Evolutionary conservation across 192 early-diverging fungal species (phyloP).

Genomic region (Gigaspora rosea): DNA sequence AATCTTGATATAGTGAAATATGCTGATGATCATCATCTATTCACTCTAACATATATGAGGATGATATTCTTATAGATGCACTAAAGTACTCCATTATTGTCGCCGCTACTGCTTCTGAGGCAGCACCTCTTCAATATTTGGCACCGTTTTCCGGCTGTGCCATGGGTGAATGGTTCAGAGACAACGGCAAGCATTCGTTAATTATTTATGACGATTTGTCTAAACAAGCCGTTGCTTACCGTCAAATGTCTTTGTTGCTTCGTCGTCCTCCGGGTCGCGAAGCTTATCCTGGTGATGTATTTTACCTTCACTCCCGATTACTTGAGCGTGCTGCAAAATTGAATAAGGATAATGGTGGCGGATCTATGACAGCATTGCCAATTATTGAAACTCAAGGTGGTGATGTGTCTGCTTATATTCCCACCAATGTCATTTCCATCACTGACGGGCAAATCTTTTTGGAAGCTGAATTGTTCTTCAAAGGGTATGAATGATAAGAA

Average conservation of each 20-base stretch:
- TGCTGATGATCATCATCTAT: not conserved
- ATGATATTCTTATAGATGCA: constrained; percentile 60
- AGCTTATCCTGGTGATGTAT: constrained; percentile 99
- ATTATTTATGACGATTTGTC: constrained; percentile 99
- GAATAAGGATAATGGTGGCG: constrained; percentile 93
- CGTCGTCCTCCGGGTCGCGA: constrained; percentile 99
- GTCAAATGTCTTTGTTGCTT: constrained; percentile 99
- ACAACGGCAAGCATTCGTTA: constrained; percentile 97
- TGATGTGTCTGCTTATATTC: constrained; percentile 99
- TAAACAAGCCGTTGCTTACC: constrained; percentile 99
- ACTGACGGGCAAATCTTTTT: constrained; percentile 99
- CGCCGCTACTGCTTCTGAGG: constrained; percentile 98
- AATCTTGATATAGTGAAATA: not conserved
- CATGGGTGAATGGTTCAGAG: constrained; percentile 99
- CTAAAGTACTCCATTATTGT: constrained; percentile 99
- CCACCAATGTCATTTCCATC: constrained; percentile 99
- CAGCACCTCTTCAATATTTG: constrained; percentile 97
- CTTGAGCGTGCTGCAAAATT: constrained; percentile 99
- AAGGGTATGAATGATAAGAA: constrained; percentile 52
- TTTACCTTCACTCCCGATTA: constrained; percentile 99
- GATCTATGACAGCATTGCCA: constrained; percentile 98
- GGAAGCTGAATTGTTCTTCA: constrained; percentile 99
- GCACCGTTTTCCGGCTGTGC: constrained; percentile 98
- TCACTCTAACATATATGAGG: not conserved
- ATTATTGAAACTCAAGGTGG: constrained; percentile 99